These are phyloP conservation scores for Cymbopogon flexuosus DNA, from an alignment of 202 grass and related monocot genomes.

Conservation along the genomic window DNA sequence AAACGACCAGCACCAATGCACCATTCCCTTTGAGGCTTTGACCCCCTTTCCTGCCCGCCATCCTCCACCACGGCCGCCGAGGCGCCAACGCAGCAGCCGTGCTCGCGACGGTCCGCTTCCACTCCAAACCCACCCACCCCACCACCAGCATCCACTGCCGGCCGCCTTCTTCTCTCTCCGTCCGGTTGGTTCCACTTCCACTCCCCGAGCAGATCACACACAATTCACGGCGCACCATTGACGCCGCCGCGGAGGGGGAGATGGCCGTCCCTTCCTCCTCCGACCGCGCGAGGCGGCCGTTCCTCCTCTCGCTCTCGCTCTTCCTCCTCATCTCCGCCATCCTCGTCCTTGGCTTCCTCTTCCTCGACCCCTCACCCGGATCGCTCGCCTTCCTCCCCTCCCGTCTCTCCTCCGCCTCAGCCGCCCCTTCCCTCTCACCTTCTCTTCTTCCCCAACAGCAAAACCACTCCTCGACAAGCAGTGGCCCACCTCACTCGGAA, in stretches of 20 bases:
- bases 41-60: background rate
- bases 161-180: background rate
- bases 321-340: slow-evolving; percentile 41
- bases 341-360: slow-evolving; percentile 36
- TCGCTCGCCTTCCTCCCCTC: slow-evolving; percentile 29
- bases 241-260: background rate
- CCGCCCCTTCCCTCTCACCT: slow-evolving; percentile 10
- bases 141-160: background rate
- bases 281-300: slow-evolving; percentile 34
- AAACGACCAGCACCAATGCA: slow-evolving; percentile 14
- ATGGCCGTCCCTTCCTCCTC: slow-evolving; percentile 40
- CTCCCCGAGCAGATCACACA: background rate
- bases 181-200: background rate
- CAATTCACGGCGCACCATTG: background rate
- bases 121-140: slow-evolving; percentile 16
- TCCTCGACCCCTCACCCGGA: slow-evolving; percentile 38
- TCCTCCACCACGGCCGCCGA: background rate
- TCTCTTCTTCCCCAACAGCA: slow-evolving; percentile 3
- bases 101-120: slow-evolving; percentile 26
- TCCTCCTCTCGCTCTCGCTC: slow-evolving; percentile 40
- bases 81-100: background rate
- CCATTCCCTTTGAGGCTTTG: too few relatives aligned
- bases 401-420: slow-evolving; percentile 31
- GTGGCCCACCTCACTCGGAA: background rate
- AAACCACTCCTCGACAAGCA: slow-evolving; percentile 11